These are phyloP conservation scores for Avena atlantica DNA, from an alignment of 176 grass and related monocot genomes.

Conservation along the genomic window DNA sequence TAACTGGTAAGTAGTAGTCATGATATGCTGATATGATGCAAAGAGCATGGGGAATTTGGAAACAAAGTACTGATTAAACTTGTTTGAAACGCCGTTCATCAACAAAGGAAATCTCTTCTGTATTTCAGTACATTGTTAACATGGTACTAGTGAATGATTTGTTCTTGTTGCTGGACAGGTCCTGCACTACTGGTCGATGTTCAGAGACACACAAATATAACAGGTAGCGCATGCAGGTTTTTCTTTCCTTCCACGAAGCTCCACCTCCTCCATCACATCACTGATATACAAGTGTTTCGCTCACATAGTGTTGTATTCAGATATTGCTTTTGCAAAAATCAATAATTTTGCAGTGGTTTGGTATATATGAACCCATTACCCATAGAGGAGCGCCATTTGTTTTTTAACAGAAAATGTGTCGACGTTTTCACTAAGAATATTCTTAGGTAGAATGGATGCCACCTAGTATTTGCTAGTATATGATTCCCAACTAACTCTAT, in stretches of 20 bases:
- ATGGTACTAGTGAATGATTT: no score
- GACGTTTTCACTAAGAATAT: background rate
- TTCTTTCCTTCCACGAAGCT: background rate
- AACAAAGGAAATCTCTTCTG: no score
- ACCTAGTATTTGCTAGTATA: background rate
- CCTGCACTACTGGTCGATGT: conserved; percentile 89
- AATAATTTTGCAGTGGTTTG: background rate
- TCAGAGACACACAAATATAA: conserved; percentile 86
- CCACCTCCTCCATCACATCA: background rate
- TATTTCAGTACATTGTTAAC: no score
- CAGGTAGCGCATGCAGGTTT: conserved; percentile 57
- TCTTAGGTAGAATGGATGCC: background rate
- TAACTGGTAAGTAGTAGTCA: no score
- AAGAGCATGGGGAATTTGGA: no score
- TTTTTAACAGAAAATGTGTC: background rate
- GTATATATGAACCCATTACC: background rate
- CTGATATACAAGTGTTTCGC: background rate
- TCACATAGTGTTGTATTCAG: background rate
- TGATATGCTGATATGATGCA: no score
- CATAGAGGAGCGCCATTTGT: background rate
- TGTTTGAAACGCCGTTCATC: no score
- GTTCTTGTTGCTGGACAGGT: conserved; percentile 54
- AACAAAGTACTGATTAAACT: no score
- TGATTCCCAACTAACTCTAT: background rate
- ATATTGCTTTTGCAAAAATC: no score